Base-by-base conservation (phyloP, 2,329 filamentous ascomycete genomes). In the Epichloe elymi region DNA sequence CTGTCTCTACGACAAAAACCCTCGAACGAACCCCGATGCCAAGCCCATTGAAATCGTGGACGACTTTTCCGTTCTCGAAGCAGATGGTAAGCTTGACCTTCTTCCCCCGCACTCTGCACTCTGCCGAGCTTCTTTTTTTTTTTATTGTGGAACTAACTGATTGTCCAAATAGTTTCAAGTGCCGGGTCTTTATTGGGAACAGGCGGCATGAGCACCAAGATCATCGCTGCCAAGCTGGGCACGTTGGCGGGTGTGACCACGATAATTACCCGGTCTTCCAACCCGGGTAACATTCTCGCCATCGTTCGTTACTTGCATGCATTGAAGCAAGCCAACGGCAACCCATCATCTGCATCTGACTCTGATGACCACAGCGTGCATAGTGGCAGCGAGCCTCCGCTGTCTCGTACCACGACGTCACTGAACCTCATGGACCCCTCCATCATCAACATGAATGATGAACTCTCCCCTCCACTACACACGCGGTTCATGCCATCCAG, bases 151-250 rank as follows among this genome's bases (percentile, higher is more conserved):
- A 38, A 44, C 57, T 65, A 51, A 64, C 42, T 30, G 20, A 44
- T 36, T 17, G 17, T 48, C 51, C 17, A 43, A 52, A 49, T 20
- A 85, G 89, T 95, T 6, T 96, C 90, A 3, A 88, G 85, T 33
- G 86, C 88, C 20, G 93, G 93, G 4, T 96, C 89, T 3, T 76
- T 86, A 4, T 71, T 98, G 15, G 93, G 93, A 20, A 98, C 93
- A 2, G 93, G 93, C 19, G 93, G 93, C 43, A 98, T 98, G 93
- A 84, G 85, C 56, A 98, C 93, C 53, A 98, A 98, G 71, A 95
- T 98, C 59, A 83, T 94, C 26, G 93, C 93, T 49, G 93, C 93
- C 26, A 82, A 87, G 50, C 77, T 98, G 39, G 93, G 91, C 36
- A 96, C 90, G 6, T 93, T 90, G 37, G 93, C 89, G 12, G 93